Base-by-base conservation (phyloP, 2,329 filamentous ascomycete genomes). In the Raffaelea arxii region DNA sequence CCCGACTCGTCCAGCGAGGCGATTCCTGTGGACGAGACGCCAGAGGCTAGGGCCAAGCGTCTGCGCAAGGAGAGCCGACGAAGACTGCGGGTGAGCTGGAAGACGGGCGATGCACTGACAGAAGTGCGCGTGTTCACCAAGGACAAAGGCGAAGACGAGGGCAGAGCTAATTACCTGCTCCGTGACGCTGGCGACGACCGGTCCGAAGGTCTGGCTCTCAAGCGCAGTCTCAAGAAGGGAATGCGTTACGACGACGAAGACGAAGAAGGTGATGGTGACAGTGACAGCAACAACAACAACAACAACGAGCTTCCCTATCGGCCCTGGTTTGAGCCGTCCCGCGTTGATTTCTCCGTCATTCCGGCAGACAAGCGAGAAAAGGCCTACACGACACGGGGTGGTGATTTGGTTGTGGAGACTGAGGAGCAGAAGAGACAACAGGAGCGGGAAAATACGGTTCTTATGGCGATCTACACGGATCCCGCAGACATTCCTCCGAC, bases 161-260 rank as follows among this genome's bases (percentile, higher is more conserved):
- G 80, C 45, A 74, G 84, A 46, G 75, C 78, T 46, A 70, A 74
- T 46, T 83, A 79, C 56, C 80, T 86, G 72, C 75, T 82, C 36
- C 78, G 78, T 42, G 84, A 89, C 60, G 82, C 82, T 4, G 75
- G 76, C 25, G 84, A 89, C 58, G 82, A 86, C 56, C 79, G 80
- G 43, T 80, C 79, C 5, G 86, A 86, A 57, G 82, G 85, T 42
- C 80, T 84, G 69, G 79, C 83, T 54, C 65, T 82, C 44, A 82
- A 80, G 55, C 70, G 73, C 52, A 68, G 72, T 40, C 65, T 70
- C 7, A 69, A 70, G 24, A 66, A 71, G 39, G 48, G 48, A 1
- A 23, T 41, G 7, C 23, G 32, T n/a, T 9, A 48, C 6, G 75
- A 78, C 3, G 75, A 81, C 1, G 74, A 81, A 11, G 72, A 77